Percentiles rank a stretch among this genome's conserved stretches.
Evolutionary conservation across 2,329 filamentous ascomycete species (phyloP).

Genomic region (Blastomyces gilchristii): DNA sequence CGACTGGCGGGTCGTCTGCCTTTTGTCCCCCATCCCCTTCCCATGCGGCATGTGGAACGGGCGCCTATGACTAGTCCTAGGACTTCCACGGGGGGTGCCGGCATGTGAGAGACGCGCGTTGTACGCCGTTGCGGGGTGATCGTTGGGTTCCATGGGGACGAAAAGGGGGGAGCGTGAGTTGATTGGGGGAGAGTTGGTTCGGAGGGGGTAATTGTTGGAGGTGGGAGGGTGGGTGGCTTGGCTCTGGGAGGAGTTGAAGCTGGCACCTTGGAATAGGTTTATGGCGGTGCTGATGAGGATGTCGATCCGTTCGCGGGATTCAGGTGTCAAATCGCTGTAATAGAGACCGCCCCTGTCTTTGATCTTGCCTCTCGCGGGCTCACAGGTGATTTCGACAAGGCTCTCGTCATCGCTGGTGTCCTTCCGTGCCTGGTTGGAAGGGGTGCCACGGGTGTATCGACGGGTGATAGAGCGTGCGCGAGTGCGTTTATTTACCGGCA

Average conservation of each 20-base stretch:
- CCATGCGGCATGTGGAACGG: background rate
- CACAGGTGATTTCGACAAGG: background rate
- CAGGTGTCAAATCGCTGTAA: constrained; percentile 6
- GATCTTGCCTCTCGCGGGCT: background rate
- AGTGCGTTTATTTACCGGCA: background rate
- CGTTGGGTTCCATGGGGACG: background rate
- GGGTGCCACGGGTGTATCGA: background rate
- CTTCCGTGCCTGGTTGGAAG: background rate
- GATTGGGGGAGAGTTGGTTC: too few relatives aligned
- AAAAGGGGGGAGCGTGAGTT: background rate
- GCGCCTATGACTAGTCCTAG: background rate
- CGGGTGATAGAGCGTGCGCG: background rate
- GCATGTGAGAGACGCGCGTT: background rate
- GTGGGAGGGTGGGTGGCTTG: background rate
- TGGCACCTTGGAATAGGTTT: background rate
- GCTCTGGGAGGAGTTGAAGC: background rate
- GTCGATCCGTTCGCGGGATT: constrained; percentile 8
- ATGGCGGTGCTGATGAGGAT: constrained; percentile 7
- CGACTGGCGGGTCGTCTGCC: background rate
- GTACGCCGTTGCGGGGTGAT: background rate
- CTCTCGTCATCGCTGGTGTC: background rate
- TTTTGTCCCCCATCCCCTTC: background rate
- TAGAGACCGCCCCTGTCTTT: background rate
- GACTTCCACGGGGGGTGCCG: background rate
- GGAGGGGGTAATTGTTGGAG: background rate